Percentiles rank a stretch among this genome's conserved stretches.
Conservation (phyloP, 768 basidiomycete species). For the Boletales sp. region DNA sequence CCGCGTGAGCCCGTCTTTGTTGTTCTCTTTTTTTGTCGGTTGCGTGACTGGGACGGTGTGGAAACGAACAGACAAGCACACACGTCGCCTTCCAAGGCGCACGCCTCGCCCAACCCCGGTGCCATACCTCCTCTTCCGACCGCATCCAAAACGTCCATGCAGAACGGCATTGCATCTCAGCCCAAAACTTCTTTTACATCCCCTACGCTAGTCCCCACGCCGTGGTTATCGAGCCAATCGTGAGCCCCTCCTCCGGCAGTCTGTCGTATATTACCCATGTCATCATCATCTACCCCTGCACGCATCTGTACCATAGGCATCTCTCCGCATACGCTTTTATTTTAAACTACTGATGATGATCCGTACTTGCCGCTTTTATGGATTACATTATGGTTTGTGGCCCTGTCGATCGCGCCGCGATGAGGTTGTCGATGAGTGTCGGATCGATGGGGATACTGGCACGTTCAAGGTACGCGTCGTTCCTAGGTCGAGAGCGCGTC, state of each 20-base stretch:
- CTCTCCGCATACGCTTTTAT: slow-evolving; percentile 11
- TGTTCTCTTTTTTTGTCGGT: too few relatives aligned
- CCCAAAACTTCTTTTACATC: slow-evolving; percentile 19
- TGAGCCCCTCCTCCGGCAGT: neutral
- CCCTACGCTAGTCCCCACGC: slow-evolving; percentile 20
- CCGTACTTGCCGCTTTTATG: too few relatives aligned
- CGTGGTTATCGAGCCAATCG: slow-evolving; percentile 20
- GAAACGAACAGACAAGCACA: slow-evolving; percentile 11
- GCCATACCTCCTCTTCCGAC: neutral
- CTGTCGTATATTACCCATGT: neutral
- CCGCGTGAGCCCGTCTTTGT: slow-evolving; percentile 28
- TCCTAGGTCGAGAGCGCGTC: slow-evolving; percentile 33
- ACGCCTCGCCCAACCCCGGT: slow-evolving; percentile 18
- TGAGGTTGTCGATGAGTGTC: slow-evolving; percentile 38
- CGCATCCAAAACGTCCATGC: slow-evolving; percentile 8
- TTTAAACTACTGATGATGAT: neutral
- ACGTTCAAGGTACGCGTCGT: slow-evolving; percentile 45
- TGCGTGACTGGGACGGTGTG: neutral
- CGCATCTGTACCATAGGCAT: slow-evolving; percentile 31
- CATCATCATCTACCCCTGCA: slow-evolving; percentile 2
- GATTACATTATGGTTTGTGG: too few relatives aligned
- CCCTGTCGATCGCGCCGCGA: slow-evolving; percentile 17
- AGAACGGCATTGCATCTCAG: slow-evolving; percentile 16
- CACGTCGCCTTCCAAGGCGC: slow-evolving; percentile 27
- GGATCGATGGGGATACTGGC: slow-evolving; percentile 41